A percentile compares a stretch with the other conserved stretches of the same genome.
Conservation (phyloP, 2,329 filamentous ascomycete species). For the Elsinoe fawcettii region DNA sequence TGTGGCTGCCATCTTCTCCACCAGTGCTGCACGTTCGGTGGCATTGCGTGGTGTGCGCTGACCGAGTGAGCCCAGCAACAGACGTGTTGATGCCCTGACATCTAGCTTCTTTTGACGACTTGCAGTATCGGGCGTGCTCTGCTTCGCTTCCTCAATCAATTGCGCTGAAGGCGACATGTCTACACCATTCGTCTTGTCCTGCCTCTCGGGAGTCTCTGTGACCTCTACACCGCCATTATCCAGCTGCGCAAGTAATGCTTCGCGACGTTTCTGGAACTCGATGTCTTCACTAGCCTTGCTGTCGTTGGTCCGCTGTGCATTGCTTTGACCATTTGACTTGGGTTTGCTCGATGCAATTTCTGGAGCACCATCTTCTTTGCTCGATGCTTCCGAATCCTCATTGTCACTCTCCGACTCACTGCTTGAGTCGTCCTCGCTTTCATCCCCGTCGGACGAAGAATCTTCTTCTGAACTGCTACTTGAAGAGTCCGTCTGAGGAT, state of each 20-base stretch:
- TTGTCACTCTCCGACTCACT: not conserved
- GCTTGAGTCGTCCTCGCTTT: not conserved
- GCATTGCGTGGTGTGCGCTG: constrained; percentile 60
- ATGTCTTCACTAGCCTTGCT: constrained; percentile 3
- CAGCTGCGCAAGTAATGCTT: constrained; percentile 46
- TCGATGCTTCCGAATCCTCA: not conserved
- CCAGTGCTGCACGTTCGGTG: constrained; percentile 57
- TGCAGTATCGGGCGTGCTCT: constrained; percentile 6
- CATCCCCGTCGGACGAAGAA: not conserved
- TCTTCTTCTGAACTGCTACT: not conserved
- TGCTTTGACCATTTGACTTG: not conserved
- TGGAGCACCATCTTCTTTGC: not conserved
- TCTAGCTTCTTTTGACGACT: constrained; percentile 42
- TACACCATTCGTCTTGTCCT: not conserved
- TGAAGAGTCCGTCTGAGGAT: not conserved
- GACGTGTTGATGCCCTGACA: constrained; percentile 55
- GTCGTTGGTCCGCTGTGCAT: constrained; percentile 24
- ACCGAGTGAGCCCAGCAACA: constrained; percentile 66
- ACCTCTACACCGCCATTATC: constrained; percentile 47
- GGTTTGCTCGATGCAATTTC: not conserved
- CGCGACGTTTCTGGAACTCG: constrained; percentile 43
- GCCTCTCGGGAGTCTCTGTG: not conserved
- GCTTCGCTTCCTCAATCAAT: not conserved
- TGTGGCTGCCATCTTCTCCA: constrained; percentile 41
- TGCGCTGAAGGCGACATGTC: not conserved